Conservation (phyloP, 2,329 filamentous ascomycete genomes). For the Bimuria novae-zelandiae region DNA sequence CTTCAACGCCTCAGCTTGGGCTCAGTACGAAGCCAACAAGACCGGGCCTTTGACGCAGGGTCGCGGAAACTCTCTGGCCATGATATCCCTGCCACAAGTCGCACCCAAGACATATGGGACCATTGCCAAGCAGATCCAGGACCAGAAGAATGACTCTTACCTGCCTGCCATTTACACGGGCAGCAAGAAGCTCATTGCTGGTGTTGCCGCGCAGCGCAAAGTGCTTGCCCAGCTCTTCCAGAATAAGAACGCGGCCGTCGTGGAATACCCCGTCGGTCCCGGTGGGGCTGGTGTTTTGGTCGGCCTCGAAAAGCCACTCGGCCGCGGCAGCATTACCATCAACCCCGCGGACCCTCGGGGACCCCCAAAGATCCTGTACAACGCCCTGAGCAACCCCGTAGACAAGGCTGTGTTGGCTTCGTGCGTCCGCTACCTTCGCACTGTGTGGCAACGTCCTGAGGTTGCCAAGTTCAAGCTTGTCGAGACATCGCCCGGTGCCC, state of each 20-base stretch:
- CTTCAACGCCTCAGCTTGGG: slow-evolving; percentile 37
- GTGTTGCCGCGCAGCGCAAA: slow-evolving; percentile 33
- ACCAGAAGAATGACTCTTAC: slow-evolving; percentile 14
- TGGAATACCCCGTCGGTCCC: slow-evolving; percentile 42
- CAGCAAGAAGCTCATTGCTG: slow-evolving; percentile 30
- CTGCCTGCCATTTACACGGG: slow-evolving; percentile 30
- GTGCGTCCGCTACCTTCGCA: slow-evolving; percentile 42
- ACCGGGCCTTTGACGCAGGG: slow-evolving; percentile 34
- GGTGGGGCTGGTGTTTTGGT: slow-evolving; percentile 30
- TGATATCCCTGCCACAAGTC: slow-evolving; percentile 33
- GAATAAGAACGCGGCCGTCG: slow-evolving; percentile 28
- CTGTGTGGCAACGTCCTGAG: slow-evolving; percentile 34
- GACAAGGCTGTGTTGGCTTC: slow-evolving; percentile 40
- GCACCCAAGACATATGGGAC: slow-evolving; percentile 21
- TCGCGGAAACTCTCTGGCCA: slow-evolving; percentile 32
- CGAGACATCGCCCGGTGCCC: slow-evolving; percentile 32
- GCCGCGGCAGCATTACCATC: slow-evolving; percentile 45
- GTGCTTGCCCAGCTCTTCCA: slow-evolving; percentile 30
- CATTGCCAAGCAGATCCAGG: slow-evolving; percentile 13
- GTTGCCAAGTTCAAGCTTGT: slow-evolving; percentile 24
- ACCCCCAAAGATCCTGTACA: slow-evolving; percentile 31
- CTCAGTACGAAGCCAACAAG: slow-evolving; percentile 28
- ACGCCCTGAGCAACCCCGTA: slow-evolving; percentile 36
- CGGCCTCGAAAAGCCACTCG: slow-evolving; percentile 43
- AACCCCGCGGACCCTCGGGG: slow-evolving; percentile 34